Base-by-base conservation (phyloP, 352 stramenopile species). In the Saprolegnia diclina region DNA sequence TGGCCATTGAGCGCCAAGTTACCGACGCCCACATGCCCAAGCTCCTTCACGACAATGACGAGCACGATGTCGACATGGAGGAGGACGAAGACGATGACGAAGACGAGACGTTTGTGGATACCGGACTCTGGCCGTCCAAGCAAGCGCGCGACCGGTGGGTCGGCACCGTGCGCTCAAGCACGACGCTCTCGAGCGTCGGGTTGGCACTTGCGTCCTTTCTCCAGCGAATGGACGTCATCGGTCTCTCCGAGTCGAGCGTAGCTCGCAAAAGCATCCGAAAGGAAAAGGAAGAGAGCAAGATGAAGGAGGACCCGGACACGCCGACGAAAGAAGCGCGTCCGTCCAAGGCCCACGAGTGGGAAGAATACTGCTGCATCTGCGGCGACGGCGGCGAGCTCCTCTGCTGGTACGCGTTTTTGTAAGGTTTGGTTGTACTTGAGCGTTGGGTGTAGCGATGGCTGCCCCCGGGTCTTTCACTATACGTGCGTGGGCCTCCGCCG, bases 111-210 rank as follows among this genome's bases (percentile, higher is more conserved):
- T 59, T 80, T 19, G 75, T 72, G 0, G 83, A 95, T n/a, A 82
- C 90, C 40, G 80, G 77, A 0, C 72, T 95, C 21, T 95, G 87
- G 87, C 87, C 87, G 21, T 89, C 81, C 0, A 81, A 77, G 26
- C 77, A 85, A 61, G 89, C 81, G 35, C 85, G 85, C 10, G 74
- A 82, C 24, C 85, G 87, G 5, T 95, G 87, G 87, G 74, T 93
- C 45, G 70, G 74, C 4, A 81, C 78, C 26, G 79, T 95, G 3
- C 87, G 78, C 26, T 77, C 80, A 37, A 75, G 74, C 0, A 57
- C 67, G 13, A 89, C 77, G n/a, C 64, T 92, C 29, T 67, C 81
- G 22, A 81, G 80, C 0, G 46, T 95, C 24, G 75, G 85, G 3
- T 78, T 81, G 16, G 82, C 82, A 0, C 67, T 95, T 5, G 81